Conservation (phyloP, 1,139 yeast genomes). For the Debaryomyces udenii region DNA sequence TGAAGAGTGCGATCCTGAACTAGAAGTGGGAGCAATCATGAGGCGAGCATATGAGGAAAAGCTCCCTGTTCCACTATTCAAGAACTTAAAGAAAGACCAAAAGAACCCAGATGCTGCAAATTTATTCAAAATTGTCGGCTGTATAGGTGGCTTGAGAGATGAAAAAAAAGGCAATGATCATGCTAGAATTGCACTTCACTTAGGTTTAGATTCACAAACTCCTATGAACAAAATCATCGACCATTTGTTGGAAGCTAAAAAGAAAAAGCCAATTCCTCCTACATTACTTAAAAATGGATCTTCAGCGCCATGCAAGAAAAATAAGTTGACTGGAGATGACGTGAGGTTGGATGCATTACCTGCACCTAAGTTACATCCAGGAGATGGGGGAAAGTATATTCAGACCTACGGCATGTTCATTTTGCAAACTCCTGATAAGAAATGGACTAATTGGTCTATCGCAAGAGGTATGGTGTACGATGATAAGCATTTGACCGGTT, state of each 20-base stretch:
- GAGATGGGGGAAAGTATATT: conserved; percentile 22
- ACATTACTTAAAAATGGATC: conserved; percentile 7
- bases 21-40: conserved; percentile 23
- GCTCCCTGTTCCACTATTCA: conserved; percentile 20
- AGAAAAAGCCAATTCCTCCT: conserved; percentile 17
- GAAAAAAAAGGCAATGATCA: conserved; percentile 16
- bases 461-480: conserved; percentile 22
- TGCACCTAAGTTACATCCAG: conserved; percentile 18
- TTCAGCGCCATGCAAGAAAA: conserved; percentile 18
- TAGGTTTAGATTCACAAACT: conserved; percentile 19
- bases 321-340: conserved; percentile 16
- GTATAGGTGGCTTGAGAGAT: conserved; percentile 19
- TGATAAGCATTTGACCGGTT: conserved; percentile 20
- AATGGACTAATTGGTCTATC: conserved; percentile 25
- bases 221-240: conserved; percentile 39
- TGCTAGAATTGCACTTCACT: conserved; percentile 23
- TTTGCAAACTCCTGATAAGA: conserved; percentile 21
- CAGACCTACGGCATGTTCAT: conserved; percentile 25
- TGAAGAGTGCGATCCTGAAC: conserved; percentile 19
- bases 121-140: conserved; percentile 18
- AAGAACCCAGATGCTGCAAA: conserved; percentile 14
- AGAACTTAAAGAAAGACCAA: conserved; percentile 17
- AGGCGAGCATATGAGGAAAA: conserved; percentile 19
- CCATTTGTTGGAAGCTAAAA: conserved; percentile 22
- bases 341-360: conserved; percentile 19